Conservation (phyloP, 768 basidiomycete genomes). For the Leccinum imitatum region DNA sequence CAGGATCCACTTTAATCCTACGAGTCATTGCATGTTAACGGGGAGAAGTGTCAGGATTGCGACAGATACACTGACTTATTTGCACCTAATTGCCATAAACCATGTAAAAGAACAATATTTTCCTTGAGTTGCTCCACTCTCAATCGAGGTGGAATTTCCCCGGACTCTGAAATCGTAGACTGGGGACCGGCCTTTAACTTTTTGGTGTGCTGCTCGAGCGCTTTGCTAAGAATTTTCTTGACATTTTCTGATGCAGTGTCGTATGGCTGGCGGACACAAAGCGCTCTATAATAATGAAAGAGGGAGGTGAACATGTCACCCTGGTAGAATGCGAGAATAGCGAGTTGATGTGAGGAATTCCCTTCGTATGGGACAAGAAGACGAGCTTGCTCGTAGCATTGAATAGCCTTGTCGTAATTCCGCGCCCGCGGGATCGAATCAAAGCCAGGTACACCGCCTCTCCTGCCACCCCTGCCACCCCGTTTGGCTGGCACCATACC, state of each 20-base stretch:
- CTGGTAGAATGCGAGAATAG: constrained; percentile 85
- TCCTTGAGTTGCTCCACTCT: constrained; percentile 69
- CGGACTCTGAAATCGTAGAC: constrained; percentile 30
- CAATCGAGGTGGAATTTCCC: constrained; percentile 45
- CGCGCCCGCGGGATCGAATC: constrained; percentile 56
- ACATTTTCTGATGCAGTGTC: constrained; percentile 87
- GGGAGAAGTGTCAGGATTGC: neutral
- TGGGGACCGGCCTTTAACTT: constrained; percentile 41
- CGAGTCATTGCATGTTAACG: constrained; percentile 6
- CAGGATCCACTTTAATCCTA: constrained; percentile 43
- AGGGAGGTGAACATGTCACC: constrained; percentile 78
- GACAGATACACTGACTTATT: constrained; percentile 51
- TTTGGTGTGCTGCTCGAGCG: constrained; percentile 57
- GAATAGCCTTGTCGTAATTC: constrained; percentile 72
- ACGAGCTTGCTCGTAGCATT: constrained; percentile 85
- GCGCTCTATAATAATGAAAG: constrained; percentile 86
- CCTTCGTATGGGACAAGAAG: constrained; percentile 84
- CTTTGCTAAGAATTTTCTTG: constrained; percentile 64
- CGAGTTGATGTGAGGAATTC: constrained; percentile 94
- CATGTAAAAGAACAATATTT: constrained; percentile 74
- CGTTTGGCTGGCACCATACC: constrained; percentile 36
- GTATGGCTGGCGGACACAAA: constrained; percentile 85
- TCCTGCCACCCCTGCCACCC: constrained; percentile 39
- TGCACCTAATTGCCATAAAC: constrained; percentile 56
- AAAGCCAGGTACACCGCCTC: constrained; percentile 44